Evolutionary conservation across 75 land plant species (phyloP).

Genomic region (Ceratopteris richardii): DNA sequence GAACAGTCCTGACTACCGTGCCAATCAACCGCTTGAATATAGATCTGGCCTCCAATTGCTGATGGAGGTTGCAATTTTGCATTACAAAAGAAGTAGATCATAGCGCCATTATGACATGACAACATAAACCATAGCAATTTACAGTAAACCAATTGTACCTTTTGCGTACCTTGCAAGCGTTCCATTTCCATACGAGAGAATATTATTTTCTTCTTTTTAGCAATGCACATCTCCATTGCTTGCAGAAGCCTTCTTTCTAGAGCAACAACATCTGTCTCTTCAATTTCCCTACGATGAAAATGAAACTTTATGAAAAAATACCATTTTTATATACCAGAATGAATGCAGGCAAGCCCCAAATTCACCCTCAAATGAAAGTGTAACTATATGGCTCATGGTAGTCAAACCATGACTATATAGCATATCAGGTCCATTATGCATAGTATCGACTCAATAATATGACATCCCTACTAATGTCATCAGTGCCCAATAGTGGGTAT

Average conservation of each 20-base stretch:
- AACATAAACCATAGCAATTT: too few relatives aligned
- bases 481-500: too few relatives aligned
- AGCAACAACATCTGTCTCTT: conserved; percentile 63
- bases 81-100: too few relatives aligned
- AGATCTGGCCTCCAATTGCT: conserved; percentile 64
- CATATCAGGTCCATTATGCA: too few relatives aligned
- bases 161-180: conserved; percentile 61
- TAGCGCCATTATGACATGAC: too few relatives aligned
- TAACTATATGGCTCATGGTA: too few relatives aligned
- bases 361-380: too few relatives aligned
- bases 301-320: not conserved
- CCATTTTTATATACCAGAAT: too few relatives aligned
- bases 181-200: conserved; percentile 75
- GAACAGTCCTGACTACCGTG: conserved; percentile 81
- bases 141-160: conserved; percentile 27
- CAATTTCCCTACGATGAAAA: conserved; percentile 55
- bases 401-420: too few relatives aligned
- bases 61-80: not conserved
- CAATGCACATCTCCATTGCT: conserved; percentile 60
- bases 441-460: too few relatives aligned
- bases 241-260: conserved; percentile 81
- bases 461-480: too few relatives aligned
- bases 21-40: conserved; percentile 70
- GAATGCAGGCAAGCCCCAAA: not conserved
- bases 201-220: conserved; percentile 86